Conservation (phyloP, 495 filamentous ascomycete genomes). For the Lophiotrema nucula region DNA sequence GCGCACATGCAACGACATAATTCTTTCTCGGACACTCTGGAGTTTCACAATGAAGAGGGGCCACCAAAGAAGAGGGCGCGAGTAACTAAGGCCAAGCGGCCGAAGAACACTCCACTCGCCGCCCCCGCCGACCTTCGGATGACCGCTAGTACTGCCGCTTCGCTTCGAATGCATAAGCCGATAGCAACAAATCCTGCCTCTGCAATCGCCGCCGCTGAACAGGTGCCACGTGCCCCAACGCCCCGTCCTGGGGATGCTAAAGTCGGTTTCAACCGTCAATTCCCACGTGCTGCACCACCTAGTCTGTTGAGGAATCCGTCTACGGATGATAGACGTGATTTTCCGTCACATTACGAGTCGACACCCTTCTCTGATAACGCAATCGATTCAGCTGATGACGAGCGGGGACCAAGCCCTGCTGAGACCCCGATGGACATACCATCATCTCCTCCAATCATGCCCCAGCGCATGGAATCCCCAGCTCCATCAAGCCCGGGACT, state of each 20-base stretch:
- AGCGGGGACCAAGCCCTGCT: conserved; percentile 24
- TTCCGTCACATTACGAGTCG: conserved; percentile 21
- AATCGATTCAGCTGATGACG: conserved; percentile 33
- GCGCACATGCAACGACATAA: not conserved
- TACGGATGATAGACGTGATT: conserved; percentile 10
- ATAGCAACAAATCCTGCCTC: conserved; percentile 58
- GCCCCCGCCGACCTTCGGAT: conserved; percentile 77
- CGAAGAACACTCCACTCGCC: conserved; percentile 65
- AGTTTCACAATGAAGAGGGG: conserved; percentile 37
- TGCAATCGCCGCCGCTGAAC: conserved; percentile 60
- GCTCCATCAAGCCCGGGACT: conserved; percentile 33
- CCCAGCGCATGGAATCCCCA: conserved; percentile 13
- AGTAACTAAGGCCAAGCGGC: conserved; percentile 65
- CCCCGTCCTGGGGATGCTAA: conserved; percentile 46
- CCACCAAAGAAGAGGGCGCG: conserved; percentile 69
- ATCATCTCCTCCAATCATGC: conserved; percentile 34
- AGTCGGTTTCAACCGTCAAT: conserved; percentile 27
- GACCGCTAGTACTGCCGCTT: conserved; percentile 81
- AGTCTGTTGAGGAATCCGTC: conserved; percentile 29
- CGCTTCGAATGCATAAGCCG: conserved; percentile 80
- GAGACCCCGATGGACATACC: conserved; percentile 34
- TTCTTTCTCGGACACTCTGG: not conserved
- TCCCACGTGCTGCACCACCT: conserved; percentile 25
- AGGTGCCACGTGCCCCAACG: conserved; percentile 76
- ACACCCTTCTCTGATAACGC: conserved; percentile 28